Base-by-base conservation (phyloP, 2,329 filamentous ascomycete genomes). In the Calonectria henricotiae region DNA sequence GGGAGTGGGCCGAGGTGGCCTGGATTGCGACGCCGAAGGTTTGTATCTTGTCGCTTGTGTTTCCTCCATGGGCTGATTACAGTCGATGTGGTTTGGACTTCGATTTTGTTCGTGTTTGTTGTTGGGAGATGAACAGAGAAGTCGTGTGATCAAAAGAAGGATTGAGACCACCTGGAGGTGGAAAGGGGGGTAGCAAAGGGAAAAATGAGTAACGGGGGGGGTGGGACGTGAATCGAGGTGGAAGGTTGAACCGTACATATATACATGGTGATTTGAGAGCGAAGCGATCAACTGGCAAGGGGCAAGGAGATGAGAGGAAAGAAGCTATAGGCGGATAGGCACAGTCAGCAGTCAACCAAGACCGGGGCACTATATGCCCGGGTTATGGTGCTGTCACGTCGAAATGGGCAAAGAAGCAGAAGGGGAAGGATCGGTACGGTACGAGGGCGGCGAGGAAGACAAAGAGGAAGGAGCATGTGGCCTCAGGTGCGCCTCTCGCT, bases 1-100 rank as follows among this genome's bases (percentile, higher is more conserved):
- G 49, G 27, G 37, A 32, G 62, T 68, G 66, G 66, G 66, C 41
- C n/a, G 39, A 68, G 60, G 17, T 11, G 39, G 11, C 37, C n/a
- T 68, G 17, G 66, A 30, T 30, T 60, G 66, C 66, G 25, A 68
- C 49, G 49, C 35, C 27, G 39, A 63, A 15, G 39, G 49, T 32
- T 41, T 60, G 43, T 47, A 23, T 46, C 39, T 17, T 39, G 54
- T n/a, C 44, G 41, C 32, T 62, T 65, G 35, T 51, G 37, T 60
- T 37, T 35, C 67, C 44, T 20, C 17, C 27, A 46, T 69, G 67
- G 62, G 67, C 62, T 65, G 62, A 69, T 39, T 41, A 37, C 30
- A 51, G 55, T 55, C 46, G 15, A 12, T 41, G 35, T 27, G 27
- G 54, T 20, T 55, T 61, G 55, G 32, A 30, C 39, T 17, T 41